Conservation (phyloP, 371 early-diverging fungal species). For the Lichtheimia hyalospora region DNA sequence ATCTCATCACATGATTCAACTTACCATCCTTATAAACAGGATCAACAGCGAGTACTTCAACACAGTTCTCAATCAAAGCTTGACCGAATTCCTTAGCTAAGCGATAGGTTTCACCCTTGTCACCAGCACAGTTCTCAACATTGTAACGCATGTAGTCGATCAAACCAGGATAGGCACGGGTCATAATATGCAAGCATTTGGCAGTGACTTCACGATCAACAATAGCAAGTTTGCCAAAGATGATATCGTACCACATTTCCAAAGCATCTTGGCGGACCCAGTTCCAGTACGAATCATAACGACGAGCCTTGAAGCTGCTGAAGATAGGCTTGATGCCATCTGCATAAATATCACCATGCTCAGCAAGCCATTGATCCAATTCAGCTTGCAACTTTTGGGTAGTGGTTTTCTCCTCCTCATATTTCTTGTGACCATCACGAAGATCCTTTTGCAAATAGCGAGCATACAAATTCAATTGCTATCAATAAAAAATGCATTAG, state of each 20-base stretch:
- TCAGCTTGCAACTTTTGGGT: conserved; percentile 77
- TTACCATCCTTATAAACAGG: conserved; percentile 89
- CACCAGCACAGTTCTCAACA: conserved; percentile 70
- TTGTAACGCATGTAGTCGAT: conserved; percentile 88
- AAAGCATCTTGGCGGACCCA: conserved; percentile 96
- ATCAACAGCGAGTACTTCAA: conserved; percentile 69
- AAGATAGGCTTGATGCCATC: conserved; percentile 88
- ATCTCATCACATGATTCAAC: conserved; percentile 15
- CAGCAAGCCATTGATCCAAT: conserved; percentile 85
- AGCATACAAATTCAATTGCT: conserved; percentile 86
- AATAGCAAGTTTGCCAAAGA: conserved; percentile 86
- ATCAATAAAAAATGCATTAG: background rate
- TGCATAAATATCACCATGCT: conserved; percentile 88
- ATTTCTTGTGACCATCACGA: conserved; percentile 73
- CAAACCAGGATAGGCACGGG: conserved; percentile 82
- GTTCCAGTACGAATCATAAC: conserved; percentile 96
- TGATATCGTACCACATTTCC: conserved; percentile 87
- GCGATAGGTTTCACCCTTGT: conserved; percentile 81
- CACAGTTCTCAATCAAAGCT: conserved; percentile 86
- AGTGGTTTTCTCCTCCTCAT: conserved; percentile 69
- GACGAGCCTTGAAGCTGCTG: conserved; percentile 82
- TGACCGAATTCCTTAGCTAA: conserved; percentile 81
- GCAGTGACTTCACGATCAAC: conserved; percentile 94
- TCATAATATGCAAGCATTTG: conserved; percentile 90
- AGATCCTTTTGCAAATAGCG: conserved; percentile 88